Base-by-base conservation (phyloP, 1,284 basidiomycete genomes). In the Boletus sp. region DNA sequence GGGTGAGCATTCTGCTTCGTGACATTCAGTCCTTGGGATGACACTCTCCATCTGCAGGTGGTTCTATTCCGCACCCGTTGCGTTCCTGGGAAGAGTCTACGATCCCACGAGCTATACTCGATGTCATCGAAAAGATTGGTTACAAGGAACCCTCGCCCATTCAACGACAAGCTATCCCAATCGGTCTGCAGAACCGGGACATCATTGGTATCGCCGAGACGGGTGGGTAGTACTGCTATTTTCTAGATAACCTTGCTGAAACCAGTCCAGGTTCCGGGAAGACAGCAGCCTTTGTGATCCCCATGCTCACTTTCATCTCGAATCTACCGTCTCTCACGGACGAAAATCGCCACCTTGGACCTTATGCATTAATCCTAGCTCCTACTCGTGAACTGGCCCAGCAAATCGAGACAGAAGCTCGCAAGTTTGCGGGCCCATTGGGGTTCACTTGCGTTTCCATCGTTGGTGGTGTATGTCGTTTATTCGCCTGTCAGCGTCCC, bases 201-300 rank as follows among this genome's bases (percentile, higher is more conserved):
- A 83, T 98, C 56, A 97, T 99, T 61, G 96, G 95, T 58, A 93
- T 99, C 48, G 96, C 95, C 51, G 95, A 99, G 71, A 99, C 96
- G 44, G 91, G 91, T 88, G 48, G 41, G 75, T 61, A 48, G 32
- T 33, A 39, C 4, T 33, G 12, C 5, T 22, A 34, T 46, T 34
- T 16, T 34, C 10, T 14, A 4, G 26, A 22, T 17, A n/a, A 22
- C 41, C 22, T 54, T 36, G 33, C 44, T 60, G 20, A 57, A 26
- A 14, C 29, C n/a, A 41, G 22, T 46, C 33, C 49, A 92, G 92
- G 93, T 75, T 98, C 95, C 58, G 95, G 95, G 65, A 99, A 99
- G 75, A 99, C 95, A 13, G 95, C 94, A n/a, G 93, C 94, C 2
- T 99, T 98, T 69, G 93, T 98, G 51, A 95, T 99, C 46, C 95